Evolutionary conservation across 768 basidiomycete species (phyloP), one percentile per base, ranked within the genome.

Genomic region (Suillus variegatus): DNA sequence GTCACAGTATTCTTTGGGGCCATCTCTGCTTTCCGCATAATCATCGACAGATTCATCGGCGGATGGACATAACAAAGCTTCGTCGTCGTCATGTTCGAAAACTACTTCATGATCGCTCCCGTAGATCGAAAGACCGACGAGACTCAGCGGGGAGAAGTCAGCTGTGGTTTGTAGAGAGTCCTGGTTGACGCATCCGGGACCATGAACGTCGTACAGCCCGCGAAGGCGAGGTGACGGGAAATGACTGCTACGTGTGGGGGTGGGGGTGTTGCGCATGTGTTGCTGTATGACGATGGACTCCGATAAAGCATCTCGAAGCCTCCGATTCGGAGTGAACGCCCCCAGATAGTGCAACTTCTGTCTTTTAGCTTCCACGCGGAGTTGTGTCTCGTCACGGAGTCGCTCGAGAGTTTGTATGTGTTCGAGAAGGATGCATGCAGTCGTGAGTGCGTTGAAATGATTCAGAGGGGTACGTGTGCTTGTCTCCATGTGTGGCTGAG

Each of bases 141-240:
- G 46, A 12, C 40, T n/a, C 38, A 68, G 69, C 5, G 71, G 67
- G 28, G 71, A 74, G 49, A 73, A 75, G 22, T 75, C 74, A 3
- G 69, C 41, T 28, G 68, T 64, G n/a, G 57, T 77, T 43, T 75
- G 76, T 9, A 60, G 65, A 8, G 67, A 56, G 51, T 76, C 66
- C 40, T 65, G 38, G 60, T 75, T 75, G 28, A 55, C 61, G 28
- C 67, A 67, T 4, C 76, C 71, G 2, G 74, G 74, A 22, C 74
- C 74, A 18, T 36, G 72, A 10, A 74, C 40, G 54, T 75, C 76
- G 46, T 76, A 77, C 62, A 76, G 71, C 12, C 76, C 76, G 16
- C 68, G 74, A 49, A 75, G 74, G 47, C 74, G 74, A 36, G 76
- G 76, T 10, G 76, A 69, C 20, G 68, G 43, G 10, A 56, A 46